Base-by-base conservation (phyloP, 2,329 filamentous ascomycete species). In the Ophiostoma angusticollis region DNA sequence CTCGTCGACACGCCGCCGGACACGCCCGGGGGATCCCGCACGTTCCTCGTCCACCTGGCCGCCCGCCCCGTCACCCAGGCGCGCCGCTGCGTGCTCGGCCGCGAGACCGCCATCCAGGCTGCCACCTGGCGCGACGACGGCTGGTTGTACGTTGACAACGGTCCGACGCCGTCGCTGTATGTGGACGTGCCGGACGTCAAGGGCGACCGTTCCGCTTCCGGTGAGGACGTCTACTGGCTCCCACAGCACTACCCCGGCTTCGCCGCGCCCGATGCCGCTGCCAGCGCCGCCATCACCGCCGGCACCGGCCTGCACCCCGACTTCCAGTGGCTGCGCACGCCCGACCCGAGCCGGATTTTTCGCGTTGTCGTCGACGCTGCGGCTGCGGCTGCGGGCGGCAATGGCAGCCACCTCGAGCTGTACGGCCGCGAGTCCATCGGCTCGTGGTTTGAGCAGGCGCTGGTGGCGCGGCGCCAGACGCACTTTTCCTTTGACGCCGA, bases 401-500 rank as follows among this genome's bases (percentile, higher is more conserved):
- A 54, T 3, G 54, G 50, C 21, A 57, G 56, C 9, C 35, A 37
- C 5, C 62, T 74, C n/a, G 58, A 51, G 0, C 57, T 74, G 0
- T 54, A 58, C 18, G 70, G 70, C 1, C 62, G 70, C 6, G 70
- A 74, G 50, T 56, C 63, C 2, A 60, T 70, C 29, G 70, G 70
- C 0, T 72, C 68, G 2, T 74, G 70, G 70, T 74, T 73, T 48
- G 70, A 74, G 51, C 70, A 74, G 52, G 58, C 69, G 0, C 59
- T 74, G 2, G 67, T 74, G 1, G 70, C 70, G 0, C 58, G 70
- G 6, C 62, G 70, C 5, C 70, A 74, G 53, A 64, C 62, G 16
- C 70, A 74, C 50, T 78, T 95, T 56, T 80, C 84, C 6, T 82
- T 91, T 50, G 93, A 89, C 53, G 77, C 93, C 59, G 89, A 95